These are phyloP conservation scores for Carex sylvatica DNA, from an alignment of 202 grass and related monocot species.

Conservation along the genomic window DNA sequence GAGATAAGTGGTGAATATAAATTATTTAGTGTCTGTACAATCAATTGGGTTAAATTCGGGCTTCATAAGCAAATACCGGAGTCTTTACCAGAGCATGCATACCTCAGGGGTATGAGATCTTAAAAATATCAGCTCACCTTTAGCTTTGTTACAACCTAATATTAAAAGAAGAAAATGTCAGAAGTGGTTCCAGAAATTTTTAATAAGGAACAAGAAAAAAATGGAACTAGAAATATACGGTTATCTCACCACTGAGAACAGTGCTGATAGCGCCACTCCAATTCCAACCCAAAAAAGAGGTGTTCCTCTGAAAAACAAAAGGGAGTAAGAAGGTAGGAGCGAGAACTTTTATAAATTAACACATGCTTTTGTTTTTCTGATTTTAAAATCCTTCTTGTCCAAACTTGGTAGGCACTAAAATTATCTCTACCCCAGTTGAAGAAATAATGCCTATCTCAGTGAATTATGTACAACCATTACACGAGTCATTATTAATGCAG, in stretches of 20 bases:
- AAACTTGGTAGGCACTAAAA: not conserved
- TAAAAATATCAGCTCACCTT: constrained; percentile 62
- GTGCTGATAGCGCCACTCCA: constrained; percentile 77
- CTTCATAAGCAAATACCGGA: constrained; percentile 14
- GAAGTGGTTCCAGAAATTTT: constrained; percentile 6
- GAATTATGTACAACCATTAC: constrained; percentile 6
- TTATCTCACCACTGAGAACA: constrained; percentile 64
- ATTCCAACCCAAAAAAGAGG: constrained; percentile 97
- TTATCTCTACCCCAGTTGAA: not conserved
- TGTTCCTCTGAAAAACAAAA: constrained; percentile 57
- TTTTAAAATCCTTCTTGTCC: not conserved
- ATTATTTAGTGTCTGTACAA: not conserved
- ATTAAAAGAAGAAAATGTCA: constrained; percentile 4
- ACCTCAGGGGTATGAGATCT: not conserved
- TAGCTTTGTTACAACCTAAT: constrained; percentile 63
- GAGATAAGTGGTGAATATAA: not conserved
- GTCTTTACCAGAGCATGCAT: not conserved
- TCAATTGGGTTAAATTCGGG: not conserved
- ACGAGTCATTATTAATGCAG: constrained; percentile 6
- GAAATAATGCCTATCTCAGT: not conserved
- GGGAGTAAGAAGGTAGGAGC: not conserved
- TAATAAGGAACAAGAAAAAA: constrained; percentile 26
- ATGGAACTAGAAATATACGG: constrained; percentile 14
- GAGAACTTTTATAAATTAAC: not conserved
- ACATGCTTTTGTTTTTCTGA: not conserved